These are phyloP conservation scores for Chlamydomonas sp. DNA, from an alignment of 139 green algal species.

Conservation along the genomic window DNA sequence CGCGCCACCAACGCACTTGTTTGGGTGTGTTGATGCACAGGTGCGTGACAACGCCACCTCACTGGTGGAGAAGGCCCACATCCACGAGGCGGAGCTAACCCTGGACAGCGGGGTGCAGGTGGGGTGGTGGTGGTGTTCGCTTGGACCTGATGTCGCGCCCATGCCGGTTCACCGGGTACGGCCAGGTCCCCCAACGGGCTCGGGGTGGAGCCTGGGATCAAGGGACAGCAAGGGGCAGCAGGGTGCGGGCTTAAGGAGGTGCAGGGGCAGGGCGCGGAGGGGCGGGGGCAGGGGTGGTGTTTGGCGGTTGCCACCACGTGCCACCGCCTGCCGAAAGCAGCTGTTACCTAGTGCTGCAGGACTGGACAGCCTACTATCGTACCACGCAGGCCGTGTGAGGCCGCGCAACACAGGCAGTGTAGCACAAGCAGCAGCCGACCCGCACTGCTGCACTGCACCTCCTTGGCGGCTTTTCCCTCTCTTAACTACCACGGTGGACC, in stretches of 20 bases:
- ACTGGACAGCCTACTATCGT: too few species aligned
- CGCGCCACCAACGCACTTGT: background rate
- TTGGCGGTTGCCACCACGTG: too few species aligned
- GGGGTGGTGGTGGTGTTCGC: background rate
- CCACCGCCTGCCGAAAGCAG: too few species aligned
- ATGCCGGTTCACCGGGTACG: background rate
- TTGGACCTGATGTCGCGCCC: background rate
- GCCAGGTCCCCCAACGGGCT: background rate
- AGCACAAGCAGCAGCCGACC: background rate
- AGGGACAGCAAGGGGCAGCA: background rate
- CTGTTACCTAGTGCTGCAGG: too few species aligned
- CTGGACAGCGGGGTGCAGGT: conserved; percentile 36
- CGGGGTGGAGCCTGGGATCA: background rate
- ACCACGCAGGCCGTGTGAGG: too few species aligned
- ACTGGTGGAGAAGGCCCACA: conserved; percentile 69
- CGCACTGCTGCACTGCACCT: background rate
- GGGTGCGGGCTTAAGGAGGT: background rate
- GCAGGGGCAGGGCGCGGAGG: background rate
- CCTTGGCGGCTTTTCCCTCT: background rate
- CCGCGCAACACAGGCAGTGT: background rate
- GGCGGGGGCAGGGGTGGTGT: too few species aligned
- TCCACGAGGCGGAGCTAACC: conserved; percentile 64
- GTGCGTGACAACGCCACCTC: conserved; percentile 35
- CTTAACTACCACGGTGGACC: background rate
- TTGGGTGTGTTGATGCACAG: background rate